phyloP scores from a whole-genome alignment of 192 early-diverging fungal genomes.

The Martensiomyces pterosporus region DNA sequence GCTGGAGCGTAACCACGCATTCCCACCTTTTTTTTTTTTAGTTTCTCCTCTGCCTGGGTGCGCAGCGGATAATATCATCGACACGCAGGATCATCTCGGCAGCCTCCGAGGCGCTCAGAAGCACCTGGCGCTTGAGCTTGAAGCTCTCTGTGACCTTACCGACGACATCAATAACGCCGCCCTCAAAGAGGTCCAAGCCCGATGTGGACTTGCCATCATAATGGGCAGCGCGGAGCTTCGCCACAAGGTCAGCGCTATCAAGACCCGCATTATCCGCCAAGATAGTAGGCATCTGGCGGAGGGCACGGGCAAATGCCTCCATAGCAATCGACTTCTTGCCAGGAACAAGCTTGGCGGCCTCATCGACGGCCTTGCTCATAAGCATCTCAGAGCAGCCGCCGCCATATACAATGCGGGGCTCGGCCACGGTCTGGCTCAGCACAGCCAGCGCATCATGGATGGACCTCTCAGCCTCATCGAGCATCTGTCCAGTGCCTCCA shows the following conservation, averaged over 20 bases:
- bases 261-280: conserved; percentile 96
- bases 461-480: conserved; percentile 96
- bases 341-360: conserved; percentile 81
- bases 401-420: conserved; percentile 89
- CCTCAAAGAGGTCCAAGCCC: conserved; percentile 88
- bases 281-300: conserved; percentile 96
- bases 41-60: conserved; percentile 56
- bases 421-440: conserved; percentile 89
- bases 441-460: conserved; percentile 97
- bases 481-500: conserved; percentile 88
- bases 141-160: conserved; percentile 91
- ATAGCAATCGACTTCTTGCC: conserved; percentile 95
- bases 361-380: conserved; percentile 97
- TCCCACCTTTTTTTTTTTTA: conserved; percentile 2
- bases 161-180: conserved; percentile 73
- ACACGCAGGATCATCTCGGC: conserved; percentile 97
- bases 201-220: conserved; percentile 71
- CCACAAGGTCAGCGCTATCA: conserved; percentile 90
- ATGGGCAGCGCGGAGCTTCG: conserved; percentile 90
- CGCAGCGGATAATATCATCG: conserved; percentile 96
- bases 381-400: conserved; percentile 97
- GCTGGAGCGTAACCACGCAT: not conserved
- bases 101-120: conserved; percentile 91
- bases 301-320: conserved; percentile 90
- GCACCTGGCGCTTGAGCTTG: conserved; percentile 93